phyloP scores from a whole-genome alignment of 805 yeast species.

The Cyberlindnera maclurae region DNA sequence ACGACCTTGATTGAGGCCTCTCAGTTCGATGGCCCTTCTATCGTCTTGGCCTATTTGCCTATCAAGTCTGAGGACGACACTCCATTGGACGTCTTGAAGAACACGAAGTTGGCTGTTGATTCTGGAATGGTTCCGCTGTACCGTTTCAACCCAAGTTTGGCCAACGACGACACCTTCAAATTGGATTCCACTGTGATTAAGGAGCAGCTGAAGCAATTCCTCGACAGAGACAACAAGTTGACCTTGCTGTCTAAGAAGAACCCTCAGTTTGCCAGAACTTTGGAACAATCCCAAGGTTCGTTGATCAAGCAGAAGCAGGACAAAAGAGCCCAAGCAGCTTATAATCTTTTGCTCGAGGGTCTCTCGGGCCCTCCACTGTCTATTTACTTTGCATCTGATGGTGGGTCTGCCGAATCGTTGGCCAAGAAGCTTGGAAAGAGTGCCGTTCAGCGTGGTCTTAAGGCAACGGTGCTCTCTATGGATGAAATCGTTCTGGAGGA shows the following conservation, averaged over 20 bases:
- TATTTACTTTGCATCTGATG: conserved; percentile 83
- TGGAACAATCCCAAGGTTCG: conserved; percentile 56
- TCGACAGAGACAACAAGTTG: conserved; percentile 85
- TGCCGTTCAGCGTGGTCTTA: conserved; percentile 47
- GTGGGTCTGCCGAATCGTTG: conserved; percentile 83
- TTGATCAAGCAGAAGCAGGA: conserved; percentile 54
- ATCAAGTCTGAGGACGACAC: conserved; percentile 55
- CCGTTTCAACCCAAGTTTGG: conserved; percentile 64
- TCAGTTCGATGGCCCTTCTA: conserved; percentile 81
- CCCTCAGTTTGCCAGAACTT: conserved; percentile 72
- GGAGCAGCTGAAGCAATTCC: conserved; percentile 67
- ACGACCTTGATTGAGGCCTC: conserved; percentile 90
- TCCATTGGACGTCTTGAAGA: conserved; percentile 70
- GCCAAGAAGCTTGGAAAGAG: conserved; percentile 58
- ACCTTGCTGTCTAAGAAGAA: conserved; percentile 62
- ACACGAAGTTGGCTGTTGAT: conserved; percentile 85
- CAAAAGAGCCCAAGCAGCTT: conserved; percentile 69
- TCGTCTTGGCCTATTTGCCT: conserved; percentile 87
- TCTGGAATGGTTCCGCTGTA: conserved; percentile 96
- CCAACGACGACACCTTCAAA: conserved; percentile 46
- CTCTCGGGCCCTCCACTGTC: conserved; percentile 80
- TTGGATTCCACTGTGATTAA: conserved; percentile 80
- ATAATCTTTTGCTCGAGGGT: conserved; percentile 70
- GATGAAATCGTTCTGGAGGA: conserved; percentile 55
- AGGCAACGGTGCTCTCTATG: conserved; percentile 43